These are phyloP conservation scores for Yamadazyma laniorum DNA, from an alignment of 805 yeast genomes.

Conservation along the genomic window DNA sequence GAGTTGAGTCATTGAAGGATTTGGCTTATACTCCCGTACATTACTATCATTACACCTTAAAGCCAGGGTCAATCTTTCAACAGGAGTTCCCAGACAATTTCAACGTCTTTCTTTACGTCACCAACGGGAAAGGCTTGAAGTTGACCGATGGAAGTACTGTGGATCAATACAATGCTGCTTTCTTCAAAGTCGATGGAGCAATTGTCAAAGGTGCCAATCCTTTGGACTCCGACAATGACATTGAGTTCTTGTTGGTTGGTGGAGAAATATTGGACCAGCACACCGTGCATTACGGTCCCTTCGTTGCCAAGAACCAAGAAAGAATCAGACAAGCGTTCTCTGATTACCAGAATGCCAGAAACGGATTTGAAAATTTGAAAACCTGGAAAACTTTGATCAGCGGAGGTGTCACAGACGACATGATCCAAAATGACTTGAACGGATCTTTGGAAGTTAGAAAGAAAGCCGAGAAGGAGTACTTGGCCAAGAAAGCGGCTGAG, in stretches of 20 bases:
- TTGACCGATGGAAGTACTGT: conserved; percentile 44
- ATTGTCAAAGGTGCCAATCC: conserved; percentile 47
- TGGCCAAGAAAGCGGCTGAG: conserved; percentile 8
- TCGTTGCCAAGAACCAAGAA: conserved; percentile 71
- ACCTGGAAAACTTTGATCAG: conserved; percentile 55
- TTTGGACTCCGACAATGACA: conserved; percentile 42
- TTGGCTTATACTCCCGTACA: conserved; percentile 81
- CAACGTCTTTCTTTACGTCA: conserved; percentile 68
- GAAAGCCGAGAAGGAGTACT: conserved; percentile 15
- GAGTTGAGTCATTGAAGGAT: conserved; percentile 69
- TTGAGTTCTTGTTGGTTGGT: conserved; percentile 72
- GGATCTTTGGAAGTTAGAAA: conserved; percentile 34
- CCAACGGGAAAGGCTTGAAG: conserved; percentile 54
- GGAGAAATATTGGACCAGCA: conserved; percentile 74
- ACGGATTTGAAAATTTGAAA: conserved; percentile 68
- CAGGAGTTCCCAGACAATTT: conserved; percentile 60
- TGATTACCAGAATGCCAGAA: conserved; percentile 66
- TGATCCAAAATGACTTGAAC: conserved; percentile 38
- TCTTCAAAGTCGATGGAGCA: conserved; percentile 72
- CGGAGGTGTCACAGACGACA: conserved; percentile 41
- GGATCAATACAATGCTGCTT: conserved; percentile 50
- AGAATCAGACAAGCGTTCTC: conserved; percentile 65
- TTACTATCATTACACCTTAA: conserved; percentile 63
- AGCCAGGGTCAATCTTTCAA: conserved; percentile 61
- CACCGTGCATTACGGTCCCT: conserved; percentile 87